Percentiles rank a stretch among this genome's conserved stretches.
These are phyloP conservation scores for Sphagnum tenellum DNA, from an alignment of 225 moss, liverwort and hornwort species.

Conservation along the genomic window DNA sequence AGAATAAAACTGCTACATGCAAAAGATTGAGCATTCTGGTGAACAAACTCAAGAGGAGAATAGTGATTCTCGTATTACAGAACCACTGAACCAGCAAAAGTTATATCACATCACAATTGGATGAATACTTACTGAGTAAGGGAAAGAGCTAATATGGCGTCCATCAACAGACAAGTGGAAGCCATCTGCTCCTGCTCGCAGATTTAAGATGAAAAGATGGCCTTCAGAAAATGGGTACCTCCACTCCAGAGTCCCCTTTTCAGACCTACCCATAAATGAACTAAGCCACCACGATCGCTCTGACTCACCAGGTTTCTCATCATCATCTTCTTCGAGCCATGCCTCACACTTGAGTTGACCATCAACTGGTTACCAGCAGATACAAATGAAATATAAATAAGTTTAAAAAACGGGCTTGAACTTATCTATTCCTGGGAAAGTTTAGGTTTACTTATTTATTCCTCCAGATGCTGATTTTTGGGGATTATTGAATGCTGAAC, in stretches of 20 bases:
- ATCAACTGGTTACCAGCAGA: slow-evolving; percentile 14
- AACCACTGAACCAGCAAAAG: no score
- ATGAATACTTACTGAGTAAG: slow-evolving; percentile 20
- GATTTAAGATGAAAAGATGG: slow-evolving; percentile 12
- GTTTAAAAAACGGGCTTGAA: no score
- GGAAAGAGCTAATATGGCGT: slow-evolving; percentile 32
- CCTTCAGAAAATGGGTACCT: slow-evolving; percentile 25
- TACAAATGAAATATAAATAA: no score
- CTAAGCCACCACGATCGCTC: slow-evolving; percentile 21
- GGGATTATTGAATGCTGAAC: no score
- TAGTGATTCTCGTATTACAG: no score
- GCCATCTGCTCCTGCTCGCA: slow-evolving; percentile 21
- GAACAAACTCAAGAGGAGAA: no score
- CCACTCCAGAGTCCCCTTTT: slow-evolving; percentile 10
- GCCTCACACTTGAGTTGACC: slow-evolving; percentile 22
- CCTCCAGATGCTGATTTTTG: no score
- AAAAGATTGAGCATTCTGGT: no score
- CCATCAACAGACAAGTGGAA: slow-evolving; percentile 26
- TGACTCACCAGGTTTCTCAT: slow-evolving; percentile 3
- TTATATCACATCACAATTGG: no score
- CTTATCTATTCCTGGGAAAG: no score
- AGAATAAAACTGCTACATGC: no score
- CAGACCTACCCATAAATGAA: slow-evolving; percentile 14
- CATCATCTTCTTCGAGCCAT: slow-evolving; percentile 22
- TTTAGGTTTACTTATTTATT: no score